These are phyloP conservation scores for Xylariaceae sp. DNA, from an alignment of 2,329 filamentous ascomycete species.

Conservation along the genomic window DNA sequence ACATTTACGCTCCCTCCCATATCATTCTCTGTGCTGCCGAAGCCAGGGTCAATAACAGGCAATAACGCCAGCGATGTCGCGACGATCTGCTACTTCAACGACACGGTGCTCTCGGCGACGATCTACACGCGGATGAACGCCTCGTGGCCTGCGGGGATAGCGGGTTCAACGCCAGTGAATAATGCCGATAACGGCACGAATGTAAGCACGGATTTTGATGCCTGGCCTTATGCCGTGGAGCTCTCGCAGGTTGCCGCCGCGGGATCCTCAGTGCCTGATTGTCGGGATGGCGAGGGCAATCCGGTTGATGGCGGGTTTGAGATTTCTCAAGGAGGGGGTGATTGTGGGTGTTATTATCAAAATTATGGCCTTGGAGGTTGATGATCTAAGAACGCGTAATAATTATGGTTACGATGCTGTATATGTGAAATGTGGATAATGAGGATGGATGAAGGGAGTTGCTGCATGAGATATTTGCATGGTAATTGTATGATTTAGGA, in stretches of 20 bases:
- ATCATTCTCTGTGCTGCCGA: background rate
- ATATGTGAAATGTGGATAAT: no score
- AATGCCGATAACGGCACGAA: conserved; percentile 2
- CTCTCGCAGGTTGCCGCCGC: conserved; percentile 49
- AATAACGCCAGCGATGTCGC: conserved; percentile 45
- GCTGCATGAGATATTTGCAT: no score
- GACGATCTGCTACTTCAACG: conserved; percentile 55
- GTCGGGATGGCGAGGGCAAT: conserved; percentile 40
- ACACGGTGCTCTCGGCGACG: conserved; percentile 51
- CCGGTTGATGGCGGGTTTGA: conserved; percentile 37
- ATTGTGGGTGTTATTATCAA: conserved; percentile 38
- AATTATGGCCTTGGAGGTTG: conserved; percentile 30
- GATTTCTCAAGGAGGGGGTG: conserved; percentile 23
- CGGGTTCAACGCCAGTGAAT: conserved; percentile 13
- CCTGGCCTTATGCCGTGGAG: conserved; percentile 58
- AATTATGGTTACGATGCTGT: no score
- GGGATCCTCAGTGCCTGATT: conserved; percentile 49
- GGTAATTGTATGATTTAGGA: no score
- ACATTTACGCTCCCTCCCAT: conserved; percentile 37
- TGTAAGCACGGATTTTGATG: conserved; percentile 29
- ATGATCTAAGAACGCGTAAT: no score
- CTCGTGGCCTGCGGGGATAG: conserved; percentile 26
- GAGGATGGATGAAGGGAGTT: no score
- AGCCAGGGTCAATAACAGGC: background rate
- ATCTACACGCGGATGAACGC: conserved; percentile 52